Percentiles rank a stretch among this genome's conserved stretches.
Conservation (phyloP, 106 monocot genomes). For the Dioscorea zingiberensis region DNA sequence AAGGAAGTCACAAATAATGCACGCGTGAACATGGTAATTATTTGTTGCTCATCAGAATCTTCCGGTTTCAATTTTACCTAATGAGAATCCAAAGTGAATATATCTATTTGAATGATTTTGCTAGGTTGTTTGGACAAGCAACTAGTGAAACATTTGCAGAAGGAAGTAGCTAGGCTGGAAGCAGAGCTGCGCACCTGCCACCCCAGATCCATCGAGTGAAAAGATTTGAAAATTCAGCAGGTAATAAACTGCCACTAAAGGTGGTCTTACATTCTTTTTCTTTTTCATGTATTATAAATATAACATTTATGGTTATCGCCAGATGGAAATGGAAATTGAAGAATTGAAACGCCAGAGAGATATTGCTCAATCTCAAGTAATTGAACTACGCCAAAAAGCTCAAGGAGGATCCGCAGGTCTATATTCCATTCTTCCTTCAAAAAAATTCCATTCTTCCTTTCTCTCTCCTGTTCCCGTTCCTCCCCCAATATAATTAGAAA, state of each 20-base stretch:
- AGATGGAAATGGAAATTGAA: slow-evolving; percentile 97
- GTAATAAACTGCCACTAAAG: slow-evolving; percentile 14
- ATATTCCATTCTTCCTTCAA: too few species aligned
- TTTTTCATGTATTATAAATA: not conserved
- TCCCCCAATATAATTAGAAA: too few species aligned
- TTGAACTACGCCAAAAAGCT: slow-evolving; percentile 58
- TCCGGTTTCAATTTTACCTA: not conserved
- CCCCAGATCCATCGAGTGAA: slow-evolving; percentile 69
- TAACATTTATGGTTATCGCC: too few species aligned
- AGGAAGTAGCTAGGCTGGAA: slow-evolving; percentile 91
- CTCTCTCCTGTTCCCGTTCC: too few species aligned
- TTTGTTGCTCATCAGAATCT: too few species aligned
- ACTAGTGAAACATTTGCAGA: slow-evolving; percentile 78
- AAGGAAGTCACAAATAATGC: slow-evolving; percentile 89
- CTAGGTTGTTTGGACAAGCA: slow-evolving; percentile 94
- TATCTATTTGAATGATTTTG: too few species aligned
- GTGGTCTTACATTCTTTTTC: not conserved
- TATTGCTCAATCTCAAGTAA: slow-evolving; percentile 45
- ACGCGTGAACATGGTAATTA: slow-evolving; percentile 81
- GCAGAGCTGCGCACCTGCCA: slow-evolving; percentile 71
- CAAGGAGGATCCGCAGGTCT: slow-evolving; percentile 35
- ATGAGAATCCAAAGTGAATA: too few species aligned
- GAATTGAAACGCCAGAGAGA: slow-evolving; percentile 78
- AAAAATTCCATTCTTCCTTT: too few species aligned
- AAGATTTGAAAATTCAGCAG: slow-evolving; percentile 81